Evolutionary conservation across 2,329 filamentous ascomycete genomes (phyloP), one percentile per base, ranked within the genome.

Genomic region (Clarireedia paspali): DNA sequence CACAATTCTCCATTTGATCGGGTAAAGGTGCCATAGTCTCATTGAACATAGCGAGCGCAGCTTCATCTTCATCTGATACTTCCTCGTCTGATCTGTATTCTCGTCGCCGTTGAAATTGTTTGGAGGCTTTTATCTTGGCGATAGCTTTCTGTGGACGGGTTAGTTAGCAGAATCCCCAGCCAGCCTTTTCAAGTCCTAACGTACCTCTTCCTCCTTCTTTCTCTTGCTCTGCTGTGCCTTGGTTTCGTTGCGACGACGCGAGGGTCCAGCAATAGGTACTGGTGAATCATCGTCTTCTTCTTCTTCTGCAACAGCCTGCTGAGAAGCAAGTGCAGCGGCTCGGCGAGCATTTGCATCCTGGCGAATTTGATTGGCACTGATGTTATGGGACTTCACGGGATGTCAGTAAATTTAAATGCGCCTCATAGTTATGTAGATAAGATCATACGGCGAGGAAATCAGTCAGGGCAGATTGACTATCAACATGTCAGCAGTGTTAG

Each of bases 1-100:
- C 90, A 68, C 92, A 97, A 62, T 96, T 91, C 60, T 88, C 90
- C 67, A 92, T 82, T 70, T 97, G 92, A 2, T 89, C 91, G 6
- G 64, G 66, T n/a, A 68, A 50, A 63, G 72, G 57, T 61, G 71
- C 60, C 66, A 71, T 40, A 68, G 71, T 69, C 58, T 77, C 64
- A 50, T 78, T 63, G 65, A 82, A 72, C 17, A 82, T 71, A 63
- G 75, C 73, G 12, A 71, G 69, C 2, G 75, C 76, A 47, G 81
- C 70, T 15, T 78, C 79, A 50, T 80, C 75, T 6, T 74, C 74
- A 26, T 80, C 78, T 4, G 63, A 58, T 6, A 63, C 46, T 12
- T 68, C 66, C 3, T 77, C 75, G 9, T 77, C 75, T 6, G 60
- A 62, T n/a, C 76, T 74, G 9, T 75, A 73, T 4, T 61, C 62